Percentiles rank a stretch among this genome's conserved stretches.
Conservation (phyloP, 768 basidiomycete genomes). For the Lactarius vividus region DNA sequence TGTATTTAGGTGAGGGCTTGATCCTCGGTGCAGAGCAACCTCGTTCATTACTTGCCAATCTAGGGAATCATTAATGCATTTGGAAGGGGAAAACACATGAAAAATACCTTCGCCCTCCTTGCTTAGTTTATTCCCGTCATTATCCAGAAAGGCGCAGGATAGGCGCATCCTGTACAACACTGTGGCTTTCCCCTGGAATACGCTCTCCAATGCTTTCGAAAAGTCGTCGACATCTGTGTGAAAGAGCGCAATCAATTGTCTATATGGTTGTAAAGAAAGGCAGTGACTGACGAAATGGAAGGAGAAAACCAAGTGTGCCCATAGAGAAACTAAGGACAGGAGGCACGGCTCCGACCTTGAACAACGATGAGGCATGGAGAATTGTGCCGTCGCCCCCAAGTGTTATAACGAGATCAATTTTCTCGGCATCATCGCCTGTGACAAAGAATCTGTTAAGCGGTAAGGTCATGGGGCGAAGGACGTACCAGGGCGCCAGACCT, state of each 20-base stretch:
- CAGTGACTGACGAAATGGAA: conserved; percentile 83
- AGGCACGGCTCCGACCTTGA: conserved; percentile 87
- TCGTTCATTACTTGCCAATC: conserved; percentile 99
- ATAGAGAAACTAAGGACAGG: conserved; percentile 88
- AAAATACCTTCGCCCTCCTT: conserved; percentile 56
- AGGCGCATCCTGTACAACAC: conserved; percentile 89
- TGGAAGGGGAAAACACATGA: conserved; percentile 5
- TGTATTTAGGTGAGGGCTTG: conserved; percentile 87
- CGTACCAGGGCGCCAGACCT: conserved; percentile 59
- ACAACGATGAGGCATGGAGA: conserved; percentile 87
- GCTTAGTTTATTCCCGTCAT: conserved; percentile 54
- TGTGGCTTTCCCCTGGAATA: conserved; percentile 76
- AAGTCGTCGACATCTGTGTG: conserved; percentile 83
- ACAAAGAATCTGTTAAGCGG: not conserved
- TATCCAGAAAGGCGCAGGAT: conserved; percentile 72
- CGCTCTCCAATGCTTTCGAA: conserved; percentile 72
- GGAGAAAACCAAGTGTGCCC: conserved; percentile 90
- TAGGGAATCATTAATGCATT: conserved; percentile 31
- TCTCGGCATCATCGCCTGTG: conserved; percentile 47
- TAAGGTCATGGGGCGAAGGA: not conserved
- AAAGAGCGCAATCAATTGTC: not conserved
- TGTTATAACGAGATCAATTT: conserved; percentile 85
- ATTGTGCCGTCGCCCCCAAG: conserved; percentile 96
- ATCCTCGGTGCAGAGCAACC: conserved; percentile 87
- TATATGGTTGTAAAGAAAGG: not conserved